These are phyloP conservation scores for Teratosphaeriaceae sp. DNA, from an alignment of 2,329 filamentous ascomycete genomes.

Conservation along the genomic window DNA sequence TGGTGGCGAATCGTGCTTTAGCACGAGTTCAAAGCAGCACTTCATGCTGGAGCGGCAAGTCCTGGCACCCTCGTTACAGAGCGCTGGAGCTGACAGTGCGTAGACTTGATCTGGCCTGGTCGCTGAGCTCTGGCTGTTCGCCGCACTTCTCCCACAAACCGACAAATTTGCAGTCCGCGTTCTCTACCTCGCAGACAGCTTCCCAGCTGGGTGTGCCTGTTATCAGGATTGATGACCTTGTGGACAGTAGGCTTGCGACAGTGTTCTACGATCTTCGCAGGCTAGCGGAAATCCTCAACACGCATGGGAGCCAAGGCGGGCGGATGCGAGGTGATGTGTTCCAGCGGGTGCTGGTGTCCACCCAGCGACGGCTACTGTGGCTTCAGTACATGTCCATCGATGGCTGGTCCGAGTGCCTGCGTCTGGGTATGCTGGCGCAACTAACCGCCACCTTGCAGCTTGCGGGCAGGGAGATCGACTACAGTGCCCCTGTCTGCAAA, in stretches of 20 bases:
- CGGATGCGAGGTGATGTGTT: not conserved
- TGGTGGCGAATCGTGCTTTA: not conserved
- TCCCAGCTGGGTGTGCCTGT: not conserved
- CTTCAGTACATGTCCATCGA: not conserved
- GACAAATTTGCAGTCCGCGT: not conserved
- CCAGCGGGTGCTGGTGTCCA: not conserved
- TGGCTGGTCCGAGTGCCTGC: not conserved
- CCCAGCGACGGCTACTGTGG: conserved; percentile 1
- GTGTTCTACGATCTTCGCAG: not conserved
- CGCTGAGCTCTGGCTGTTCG: not conserved
- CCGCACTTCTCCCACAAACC: not conserved
- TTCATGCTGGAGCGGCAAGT: not conserved
- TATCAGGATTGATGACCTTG: not conserved
- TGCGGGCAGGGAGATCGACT: not conserved
- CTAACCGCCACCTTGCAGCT: not conserved
- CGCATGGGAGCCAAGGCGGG: not conserved
- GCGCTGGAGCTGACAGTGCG: not conserved
- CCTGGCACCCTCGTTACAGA: not conserved
- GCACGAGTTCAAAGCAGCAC: not conserved
- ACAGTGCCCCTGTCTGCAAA: not conserved
- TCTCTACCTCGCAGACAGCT: not conserved
- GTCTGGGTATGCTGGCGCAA: conserved; percentile 3
- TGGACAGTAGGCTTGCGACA: not conserved
- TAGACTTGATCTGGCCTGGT: not conserved
- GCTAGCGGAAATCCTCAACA: not conserved